Evolutionary conservation across 2,329 filamentous ascomycete species (phyloP).

Genomic region (Ceratocystis cubensis): DNA sequence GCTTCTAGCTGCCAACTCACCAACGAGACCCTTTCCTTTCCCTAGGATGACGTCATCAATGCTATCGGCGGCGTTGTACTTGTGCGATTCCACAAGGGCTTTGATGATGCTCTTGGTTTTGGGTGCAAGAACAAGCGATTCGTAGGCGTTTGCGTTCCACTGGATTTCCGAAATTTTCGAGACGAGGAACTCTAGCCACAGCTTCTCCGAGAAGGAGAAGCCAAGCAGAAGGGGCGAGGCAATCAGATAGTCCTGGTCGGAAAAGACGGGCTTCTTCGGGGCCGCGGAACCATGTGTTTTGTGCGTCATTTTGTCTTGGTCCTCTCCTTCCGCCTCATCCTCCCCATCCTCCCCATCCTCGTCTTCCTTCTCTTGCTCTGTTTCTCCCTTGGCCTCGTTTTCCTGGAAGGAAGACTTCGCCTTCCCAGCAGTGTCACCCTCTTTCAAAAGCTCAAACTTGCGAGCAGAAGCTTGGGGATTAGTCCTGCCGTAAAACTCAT

Average conservation of each 20-base stretch:
- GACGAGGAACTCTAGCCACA: constrained; percentile 27
- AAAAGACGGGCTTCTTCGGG: constrained; percentile 42
- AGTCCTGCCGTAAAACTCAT: not conserved
- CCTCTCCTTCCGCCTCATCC: not conserved
- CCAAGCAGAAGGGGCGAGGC: constrained; percentile 75
- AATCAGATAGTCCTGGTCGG: constrained; percentile 71
- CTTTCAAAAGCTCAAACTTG: not conserved
- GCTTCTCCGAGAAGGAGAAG: constrained; percentile 41
- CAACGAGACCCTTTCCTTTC: constrained; percentile 34
- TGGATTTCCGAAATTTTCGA: constrained; percentile 33
- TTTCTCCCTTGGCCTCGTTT: not conserved
- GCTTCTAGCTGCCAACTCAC: not conserved
- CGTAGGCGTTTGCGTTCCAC: constrained; percentile 37
- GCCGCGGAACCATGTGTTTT: not conserved
- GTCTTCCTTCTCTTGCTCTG: not conserved
- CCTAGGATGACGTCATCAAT: constrained; percentile 33
- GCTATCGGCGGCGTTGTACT: constrained; percentile 19
- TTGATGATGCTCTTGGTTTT: constrained; percentile 37
- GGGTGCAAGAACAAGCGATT: constrained; percentile 36
- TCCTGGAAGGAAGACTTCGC: too few relatives aligned
- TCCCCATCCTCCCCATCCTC: not conserved
- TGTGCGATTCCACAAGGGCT: constrained; percentile 37
- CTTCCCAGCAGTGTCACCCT: not conserved
- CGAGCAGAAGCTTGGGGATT: not conserved
- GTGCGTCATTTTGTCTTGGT: not conserved